Evolutionary conservation across 495 filamentous ascomycete genomes (phyloP).

Genomic region (Daldinia decipiens): DNA sequence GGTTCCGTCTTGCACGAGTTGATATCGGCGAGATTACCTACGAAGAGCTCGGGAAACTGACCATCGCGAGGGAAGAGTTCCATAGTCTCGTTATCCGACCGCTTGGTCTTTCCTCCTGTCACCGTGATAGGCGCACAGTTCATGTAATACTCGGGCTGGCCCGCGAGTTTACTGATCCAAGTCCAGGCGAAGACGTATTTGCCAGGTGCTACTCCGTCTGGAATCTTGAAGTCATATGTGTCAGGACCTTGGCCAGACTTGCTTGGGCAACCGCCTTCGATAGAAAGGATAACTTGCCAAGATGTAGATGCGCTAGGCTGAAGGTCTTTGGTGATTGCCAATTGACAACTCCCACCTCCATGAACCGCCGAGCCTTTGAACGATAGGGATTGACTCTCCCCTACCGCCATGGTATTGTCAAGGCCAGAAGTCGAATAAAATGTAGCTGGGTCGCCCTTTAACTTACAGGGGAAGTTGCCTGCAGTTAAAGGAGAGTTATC

Average conservation of each 20-base stretch:
- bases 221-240: constrained; percentile 67
- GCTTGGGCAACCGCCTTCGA: constrained; percentile 82
- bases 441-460: constrained; percentile 48
- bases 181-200: constrained; percentile 78
- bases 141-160: constrained; percentile 65
- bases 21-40: constrained; percentile 71
- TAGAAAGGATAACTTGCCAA: constrained; percentile 85
- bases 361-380: constrained; percentile 76
- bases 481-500: constrained; percentile 69
- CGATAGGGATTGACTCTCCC: constrained; percentile 61
- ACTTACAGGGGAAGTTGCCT: constrained; percentile 83
- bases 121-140: constrained; percentile 44
- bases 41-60: constrained; percentile 80
- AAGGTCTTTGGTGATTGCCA: constrained; percentile 80
- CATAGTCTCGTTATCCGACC: constrained; percentile 50
- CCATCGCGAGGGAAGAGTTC: constrained; percentile 58
- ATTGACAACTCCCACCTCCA: constrained; percentile 87
- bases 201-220: constrained; percentile 65
- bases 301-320: constrained; percentile 63
- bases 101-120: constrained; percentile 26
- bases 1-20: constrained; percentile 65
- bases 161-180: constrained; percentile 38
- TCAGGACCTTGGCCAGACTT: constrained; percentile 54
- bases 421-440: constrained; percentile 52
- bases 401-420: constrained; percentile 63